Percentiles rank a stretch among this genome's conserved stretches.
Evolutionary conservation across 345 rosid species (phyloP).

Genomic region (Carallia brachiata): DNA sequence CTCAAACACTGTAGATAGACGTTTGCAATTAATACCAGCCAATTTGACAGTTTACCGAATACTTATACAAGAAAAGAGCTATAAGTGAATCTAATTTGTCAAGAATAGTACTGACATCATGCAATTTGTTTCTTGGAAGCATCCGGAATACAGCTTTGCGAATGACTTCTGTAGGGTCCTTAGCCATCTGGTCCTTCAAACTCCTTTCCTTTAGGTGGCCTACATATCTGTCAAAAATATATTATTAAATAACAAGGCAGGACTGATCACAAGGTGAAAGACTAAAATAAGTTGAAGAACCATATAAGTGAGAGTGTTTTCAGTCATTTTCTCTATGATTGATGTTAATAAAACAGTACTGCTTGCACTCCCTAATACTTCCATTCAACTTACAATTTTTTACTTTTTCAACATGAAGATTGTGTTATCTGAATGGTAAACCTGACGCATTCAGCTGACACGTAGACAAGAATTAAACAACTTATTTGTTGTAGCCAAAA

Average conservation of each 20-base stretch:
- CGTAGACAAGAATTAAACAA: not conserved
- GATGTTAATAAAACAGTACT: not conserved
- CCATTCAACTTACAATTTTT: not conserved
- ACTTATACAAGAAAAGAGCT: not conserved
- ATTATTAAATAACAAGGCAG: not conserved
- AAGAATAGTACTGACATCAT: conserved; percentile 59
- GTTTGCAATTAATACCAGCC: not conserved
- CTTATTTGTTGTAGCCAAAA: not conserved
- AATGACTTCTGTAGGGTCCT: conserved; percentile 95
- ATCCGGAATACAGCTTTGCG: conserved; percentile 96
- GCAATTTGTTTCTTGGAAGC: conserved; percentile 96
- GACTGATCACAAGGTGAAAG: not conserved
- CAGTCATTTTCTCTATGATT: not conserved
- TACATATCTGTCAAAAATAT: conserved; percentile 51
- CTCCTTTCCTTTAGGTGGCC: conserved; percentile 95
- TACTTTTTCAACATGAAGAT: not conserved
- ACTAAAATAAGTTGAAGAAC: not conserved
- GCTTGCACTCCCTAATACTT: not conserved
- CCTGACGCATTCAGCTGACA: not conserved
- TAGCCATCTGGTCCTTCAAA: conserved; percentile 88
- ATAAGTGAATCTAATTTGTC: not conserved
- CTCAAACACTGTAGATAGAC: not conserved
- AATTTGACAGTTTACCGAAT: not conserved
- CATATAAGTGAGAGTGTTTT: not conserved
- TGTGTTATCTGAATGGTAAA: not conserved